These are phyloP conservation scores for Sporothrix brasiliensis DNA, from an alignment of 2,329 filamentous ascomycete genomes.

Conservation along the genomic window DNA sequence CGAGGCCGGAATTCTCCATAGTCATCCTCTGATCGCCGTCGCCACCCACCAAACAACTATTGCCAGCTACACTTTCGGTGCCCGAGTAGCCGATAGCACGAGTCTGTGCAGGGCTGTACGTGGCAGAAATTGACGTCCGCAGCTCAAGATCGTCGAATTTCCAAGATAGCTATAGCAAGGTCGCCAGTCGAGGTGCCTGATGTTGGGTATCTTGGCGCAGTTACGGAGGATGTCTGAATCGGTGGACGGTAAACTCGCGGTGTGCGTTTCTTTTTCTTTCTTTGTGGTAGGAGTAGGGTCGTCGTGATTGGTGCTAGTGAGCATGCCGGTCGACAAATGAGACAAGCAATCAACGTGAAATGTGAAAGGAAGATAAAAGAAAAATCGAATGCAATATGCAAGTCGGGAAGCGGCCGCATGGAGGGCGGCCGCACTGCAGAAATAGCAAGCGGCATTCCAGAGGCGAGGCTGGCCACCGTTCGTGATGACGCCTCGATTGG, in stretches of 20 bases:
- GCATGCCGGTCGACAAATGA: slow-evolving; percentile 1
- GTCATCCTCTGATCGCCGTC: not conserved
- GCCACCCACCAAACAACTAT: not conserved
- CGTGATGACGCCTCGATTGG: not conserved
- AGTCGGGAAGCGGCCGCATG: slow-evolving; percentile 19
- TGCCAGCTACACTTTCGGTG: not conserved
- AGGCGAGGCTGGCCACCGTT: slow-evolving; percentile 27
- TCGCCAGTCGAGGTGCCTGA: not conserved
- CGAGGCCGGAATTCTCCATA: not conserved
- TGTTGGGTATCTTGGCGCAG: not conserved
- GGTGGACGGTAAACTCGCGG: not conserved
- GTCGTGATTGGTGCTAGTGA: slow-evolving; percentile 2
- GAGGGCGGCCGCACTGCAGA: slow-evolving; percentile 29
- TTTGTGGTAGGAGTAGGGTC: not conserved
- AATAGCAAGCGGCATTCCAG: slow-evolving; percentile 29
- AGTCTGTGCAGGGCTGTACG: not conserved
- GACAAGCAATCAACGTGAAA: not conserved
- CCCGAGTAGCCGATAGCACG: not conserved
- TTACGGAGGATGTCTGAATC: not conserved
- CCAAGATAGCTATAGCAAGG: not conserved
- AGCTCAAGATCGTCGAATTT: not conserved
- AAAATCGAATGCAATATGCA: not conserved
- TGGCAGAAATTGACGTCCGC: too few species aligned
- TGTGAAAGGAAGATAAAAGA: not conserved
- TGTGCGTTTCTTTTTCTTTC: not conserved